Percentiles rank a stretch among this genome's conserved stretches.
These are phyloP conservation scores for Termitomyces sp. DNA, from an alignment of 768 basidiomycete species.

Conservation along the genomic window DNA sequence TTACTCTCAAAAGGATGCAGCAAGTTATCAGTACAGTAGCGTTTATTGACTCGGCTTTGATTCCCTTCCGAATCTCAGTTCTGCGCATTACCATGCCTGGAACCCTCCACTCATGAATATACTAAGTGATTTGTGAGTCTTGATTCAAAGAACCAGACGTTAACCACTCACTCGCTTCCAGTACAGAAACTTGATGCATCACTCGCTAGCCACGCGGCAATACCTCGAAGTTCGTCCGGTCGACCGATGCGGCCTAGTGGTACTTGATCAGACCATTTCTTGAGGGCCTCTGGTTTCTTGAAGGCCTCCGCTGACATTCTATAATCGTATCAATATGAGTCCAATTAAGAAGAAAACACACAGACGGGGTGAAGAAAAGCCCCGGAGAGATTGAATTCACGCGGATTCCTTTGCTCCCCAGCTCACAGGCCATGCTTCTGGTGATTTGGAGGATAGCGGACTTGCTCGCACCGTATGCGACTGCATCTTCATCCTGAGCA, in stretches of 20 bases:
- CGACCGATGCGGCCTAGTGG: slow-evolving; percentile 69
- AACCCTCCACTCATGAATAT: slow-evolving; percentile 56
- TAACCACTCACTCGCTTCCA: slow-evolving; percentile 30
- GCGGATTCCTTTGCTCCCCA: slow-evolving; percentile 33
- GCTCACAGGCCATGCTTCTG: slow-evolving; percentile 73
- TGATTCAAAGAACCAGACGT: background rate
- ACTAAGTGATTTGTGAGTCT: slow-evolving; percentile 19
- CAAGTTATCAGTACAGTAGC: background rate
- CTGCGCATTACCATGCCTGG: slow-evolving; percentile 42
- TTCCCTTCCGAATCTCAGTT: background rate
- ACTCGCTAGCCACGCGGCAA: background rate
- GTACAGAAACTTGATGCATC: background rate
- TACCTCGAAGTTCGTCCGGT: slow-evolving; percentile 23
- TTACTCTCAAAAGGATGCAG: too few species aligned
- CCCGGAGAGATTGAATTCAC: slow-evolving; percentile 76
- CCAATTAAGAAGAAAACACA: background rate
- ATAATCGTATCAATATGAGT: background rate
- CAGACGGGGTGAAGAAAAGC: slow-evolving; percentile 59
- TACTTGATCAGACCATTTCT: slow-evolving; percentile 59
- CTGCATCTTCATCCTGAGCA: background rate
- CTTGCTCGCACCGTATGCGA: slow-evolving; percentile 66
- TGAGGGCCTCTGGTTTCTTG: slow-evolving; percentile 51
- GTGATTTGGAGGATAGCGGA: slow-evolving; percentile 73
- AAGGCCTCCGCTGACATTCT: slow-evolving; percentile 73
- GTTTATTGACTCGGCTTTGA: background rate